Base-by-base conservation (phyloP, 306 rosid species). In the Ammopiptanthus mongolicus region DNA sequence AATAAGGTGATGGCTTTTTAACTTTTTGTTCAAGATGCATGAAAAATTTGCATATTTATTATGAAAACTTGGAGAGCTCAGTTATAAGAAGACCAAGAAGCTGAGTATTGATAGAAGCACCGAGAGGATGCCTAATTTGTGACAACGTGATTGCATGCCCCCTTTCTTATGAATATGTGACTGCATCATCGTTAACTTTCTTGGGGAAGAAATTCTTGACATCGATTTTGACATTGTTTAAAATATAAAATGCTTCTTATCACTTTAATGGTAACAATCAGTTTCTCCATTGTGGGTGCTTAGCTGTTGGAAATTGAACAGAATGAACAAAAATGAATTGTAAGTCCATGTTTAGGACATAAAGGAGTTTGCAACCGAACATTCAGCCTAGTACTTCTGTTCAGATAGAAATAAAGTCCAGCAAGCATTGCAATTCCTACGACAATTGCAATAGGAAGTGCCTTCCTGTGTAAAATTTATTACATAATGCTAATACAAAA, bases 391-490 rank as follows among this genome's bases (percentile, higher is more conserved):
- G 67, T 64, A 78, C 65, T 33, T 60, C 4, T 82, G 81, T 87
- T 91, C 14, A 89, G 76, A 78, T 89, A 91, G 63, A 88, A 88
- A 83, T 84, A 91, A 58, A 91, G 60, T 18, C 87, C 97, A 50
- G 81, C 91, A 8, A 91, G 93, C 63, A 77, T 93, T 52, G 77
- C 91, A 65, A 82, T 39, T 85, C 96, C 97, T 57, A 89, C 88
- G 0, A 44, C 91, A 50, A 85, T n/a, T 44, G 91, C 90, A 65
- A 87, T 59, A 19, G 97, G 97, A 65, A 91, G 84, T 37, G 87
- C 89, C 70, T 66, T 88, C 87, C 97, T 91, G 84, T 68, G 51
- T 71, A 80, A 44, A 42, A 21, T 29, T 15, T 36, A 71, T 10
- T 23, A 6, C 23, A 46, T 8, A 39, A n/a, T 46, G 14, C 65